Conservation (phyloP, 78 protist species). For the Parvularia atlantis region DNA sequence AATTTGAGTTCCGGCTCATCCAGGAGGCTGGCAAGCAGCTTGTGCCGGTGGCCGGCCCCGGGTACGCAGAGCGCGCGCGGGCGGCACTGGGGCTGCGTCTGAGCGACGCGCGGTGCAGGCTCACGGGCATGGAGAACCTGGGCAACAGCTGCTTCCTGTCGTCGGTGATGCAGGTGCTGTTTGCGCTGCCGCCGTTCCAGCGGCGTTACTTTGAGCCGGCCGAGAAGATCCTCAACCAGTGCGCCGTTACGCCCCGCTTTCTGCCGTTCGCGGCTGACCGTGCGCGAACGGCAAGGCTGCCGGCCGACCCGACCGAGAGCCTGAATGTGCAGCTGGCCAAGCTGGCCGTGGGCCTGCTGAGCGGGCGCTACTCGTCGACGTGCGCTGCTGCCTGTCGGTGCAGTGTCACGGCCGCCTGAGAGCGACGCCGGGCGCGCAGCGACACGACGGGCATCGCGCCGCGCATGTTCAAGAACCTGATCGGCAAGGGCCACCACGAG, state of each 20-base stretch:
- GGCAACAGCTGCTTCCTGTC: slow-evolving; percentile 84
- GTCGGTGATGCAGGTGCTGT: slow-evolving; percentile 56
- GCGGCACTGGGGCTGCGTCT: no score
- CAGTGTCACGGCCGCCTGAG: no score
- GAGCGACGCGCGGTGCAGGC: neutral
- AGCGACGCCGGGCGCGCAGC: no score
- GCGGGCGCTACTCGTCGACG: slow-evolving; percentile 48
- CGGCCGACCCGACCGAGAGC: no score
- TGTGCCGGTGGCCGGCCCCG: slow-evolving; percentile 62
- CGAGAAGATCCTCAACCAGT: no score
- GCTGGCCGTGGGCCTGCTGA: slow-evolving; percentile 42
- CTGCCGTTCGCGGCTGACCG: no score
- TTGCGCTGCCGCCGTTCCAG: slow-evolving; percentile 16
- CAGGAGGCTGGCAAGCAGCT: slow-evolving; percentile 60
- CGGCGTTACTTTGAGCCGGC: no score
- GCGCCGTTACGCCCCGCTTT: no score
- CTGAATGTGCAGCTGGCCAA: slow-evolving; percentile 43
- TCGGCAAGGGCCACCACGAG: slow-evolving; percentile 59
- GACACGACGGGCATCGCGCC: slow-evolving; percentile 76
- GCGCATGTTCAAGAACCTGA: slow-evolving; percentile 49
- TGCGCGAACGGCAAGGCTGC: no score
- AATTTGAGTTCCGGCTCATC: slow-evolving; percentile 58
- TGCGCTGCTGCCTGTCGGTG: no score
- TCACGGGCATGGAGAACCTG: slow-evolving; percentile 71
- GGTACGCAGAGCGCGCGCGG: slow-evolving; percentile 3